Conservation (phyloP, 768 basidiomycete species). For the Hericium alpestre region DNA sequence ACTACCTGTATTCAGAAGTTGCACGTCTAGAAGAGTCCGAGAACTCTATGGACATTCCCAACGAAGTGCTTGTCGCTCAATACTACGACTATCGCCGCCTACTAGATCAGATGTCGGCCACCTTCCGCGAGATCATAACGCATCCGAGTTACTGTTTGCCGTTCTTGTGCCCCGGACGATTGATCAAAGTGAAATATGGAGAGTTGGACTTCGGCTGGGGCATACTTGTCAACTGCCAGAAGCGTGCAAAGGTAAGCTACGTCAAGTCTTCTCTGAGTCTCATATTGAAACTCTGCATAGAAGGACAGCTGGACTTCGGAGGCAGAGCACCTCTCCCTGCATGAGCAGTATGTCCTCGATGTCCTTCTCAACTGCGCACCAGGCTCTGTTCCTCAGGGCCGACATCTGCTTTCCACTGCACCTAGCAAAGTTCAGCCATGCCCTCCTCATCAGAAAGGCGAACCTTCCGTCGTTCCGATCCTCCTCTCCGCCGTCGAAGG, state of each 20-base stretch:
- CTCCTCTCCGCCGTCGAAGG: constrained; percentile 78
- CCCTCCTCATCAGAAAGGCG: constrained; percentile 57
- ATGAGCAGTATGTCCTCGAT: constrained; percentile 88
- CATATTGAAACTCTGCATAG: not conserved
- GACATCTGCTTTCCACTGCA: constrained; percentile 42
- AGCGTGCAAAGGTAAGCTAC: constrained; percentile 64
- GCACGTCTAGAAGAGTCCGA: constrained; percentile 58
- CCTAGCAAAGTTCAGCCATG: constrained; percentile 73
- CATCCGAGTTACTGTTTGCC: constrained; percentile 93
- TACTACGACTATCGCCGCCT: constrained; percentile 93
- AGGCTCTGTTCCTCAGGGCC: constrained; percentile 48
- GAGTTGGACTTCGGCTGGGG: constrained; percentile 96
- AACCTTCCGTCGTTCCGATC: constrained; percentile 80
- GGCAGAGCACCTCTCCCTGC: constrained; percentile 63
- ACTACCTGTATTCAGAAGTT: constrained; percentile 44
- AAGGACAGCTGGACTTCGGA: constrained; percentile 60
- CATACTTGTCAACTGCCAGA: constrained; percentile 84
- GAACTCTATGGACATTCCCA: constrained; percentile 59
- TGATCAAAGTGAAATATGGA: constrained; percentile 84
- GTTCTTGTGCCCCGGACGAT: constrained; percentile 83
- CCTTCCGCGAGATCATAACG: constrained; percentile 86
- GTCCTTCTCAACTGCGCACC: constrained; percentile 76
- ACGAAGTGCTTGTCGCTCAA: constrained; percentile 74
- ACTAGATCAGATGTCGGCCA: constrained; percentile 77
- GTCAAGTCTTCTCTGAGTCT: not conserved